These are phyloP conservation scores for Meira miltonrushii DNA, from an alignment of 1,284 basidiomycete genomes.

Conservation along the genomic window DNA sequence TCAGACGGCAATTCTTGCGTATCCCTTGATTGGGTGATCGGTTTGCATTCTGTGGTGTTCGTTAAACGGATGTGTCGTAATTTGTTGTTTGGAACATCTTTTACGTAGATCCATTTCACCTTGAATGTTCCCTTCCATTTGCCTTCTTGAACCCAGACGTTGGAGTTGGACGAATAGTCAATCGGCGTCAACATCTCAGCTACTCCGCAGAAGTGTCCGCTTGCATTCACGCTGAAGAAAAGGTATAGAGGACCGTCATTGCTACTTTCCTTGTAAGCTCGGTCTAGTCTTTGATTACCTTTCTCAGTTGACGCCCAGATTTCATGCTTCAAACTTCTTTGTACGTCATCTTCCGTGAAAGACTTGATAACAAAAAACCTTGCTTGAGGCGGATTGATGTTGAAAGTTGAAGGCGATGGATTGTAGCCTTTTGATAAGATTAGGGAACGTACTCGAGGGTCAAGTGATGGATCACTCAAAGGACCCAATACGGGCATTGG, in stretches of 20 bases:
- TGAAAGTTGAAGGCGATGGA: constrained; percentile 22
- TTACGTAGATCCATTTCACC: constrained; percentile 49
- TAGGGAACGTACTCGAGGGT: constrained; percentile 7
- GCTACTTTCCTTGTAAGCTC: constrained; percentile 27
- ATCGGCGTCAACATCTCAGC: constrained; percentile 48
- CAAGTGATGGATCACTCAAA: constrained; percentile 3
- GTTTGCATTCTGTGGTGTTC: constrained; percentile 43
- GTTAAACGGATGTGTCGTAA: constrained; percentile 44
- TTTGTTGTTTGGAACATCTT: constrained; percentile 46
- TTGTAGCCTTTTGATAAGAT: constrained; percentile 30
- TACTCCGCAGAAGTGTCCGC: constrained; percentile 50
- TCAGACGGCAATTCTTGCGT: constrained; percentile 47
- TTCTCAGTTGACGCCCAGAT: constrained; percentile 52
- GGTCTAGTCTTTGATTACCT: constrained; percentile 47
- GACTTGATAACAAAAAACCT: constrained; percentile 52
- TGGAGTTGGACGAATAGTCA: constrained; percentile 40
- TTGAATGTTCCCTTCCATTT: constrained; percentile 52
- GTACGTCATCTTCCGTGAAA: constrained; percentile 50
- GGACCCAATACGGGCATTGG: too few species aligned
- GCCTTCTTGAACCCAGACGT: constrained; percentile 50
- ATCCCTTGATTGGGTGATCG: constrained; percentile 48
- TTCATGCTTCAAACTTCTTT: constrained; percentile 46
- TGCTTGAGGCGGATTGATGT: constrained; percentile 24
- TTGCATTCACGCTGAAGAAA: constrained; percentile 50
- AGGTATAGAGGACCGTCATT: constrained; percentile 43